Conservation (phyloP, 2,329 filamentous ascomycete genomes). For the Aspergillus nomiae region DNA sequence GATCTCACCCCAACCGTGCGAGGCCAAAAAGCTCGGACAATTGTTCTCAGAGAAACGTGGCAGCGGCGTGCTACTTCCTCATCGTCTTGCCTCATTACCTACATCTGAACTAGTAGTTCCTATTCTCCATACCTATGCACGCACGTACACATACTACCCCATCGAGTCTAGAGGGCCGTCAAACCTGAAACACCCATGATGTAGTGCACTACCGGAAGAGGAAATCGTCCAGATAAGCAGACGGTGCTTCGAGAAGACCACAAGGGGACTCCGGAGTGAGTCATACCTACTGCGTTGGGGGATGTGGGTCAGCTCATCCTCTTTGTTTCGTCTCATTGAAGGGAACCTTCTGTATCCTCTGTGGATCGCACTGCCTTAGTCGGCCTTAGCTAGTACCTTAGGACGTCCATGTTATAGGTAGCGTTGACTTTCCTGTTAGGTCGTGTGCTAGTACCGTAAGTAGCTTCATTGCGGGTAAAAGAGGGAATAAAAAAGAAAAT, state of each 20-base stretch:
- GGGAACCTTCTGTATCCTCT: neutral
- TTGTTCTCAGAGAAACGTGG: conserved; percentile 12
- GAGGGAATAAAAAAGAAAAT: neutral
- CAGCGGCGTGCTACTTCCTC: neutral
- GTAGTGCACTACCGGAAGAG: conserved; percentile 2
- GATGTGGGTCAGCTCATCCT: conserved; percentile 3
- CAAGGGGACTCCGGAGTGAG: conserved; percentile 4
- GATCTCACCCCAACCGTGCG: neutral
- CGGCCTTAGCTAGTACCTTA: neutral
- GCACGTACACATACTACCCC: conserved; percentile 10
- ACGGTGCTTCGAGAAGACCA: conserved; percentile 7
- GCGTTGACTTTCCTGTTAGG: neutral
- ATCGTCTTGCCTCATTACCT: neutral
- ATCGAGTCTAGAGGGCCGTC: conserved; percentile 1
- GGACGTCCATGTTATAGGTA: neutral
- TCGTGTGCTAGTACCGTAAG: neutral
- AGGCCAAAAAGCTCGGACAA: neutral
- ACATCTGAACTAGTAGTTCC: neutral
- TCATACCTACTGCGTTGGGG: conserved; percentile 7
- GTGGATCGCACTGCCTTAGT: neutral
- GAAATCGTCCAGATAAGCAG: conserved; percentile 7
- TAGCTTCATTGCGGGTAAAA: neutral
- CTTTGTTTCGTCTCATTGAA: conserved; percentile 9
- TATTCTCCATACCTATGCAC: neutral
- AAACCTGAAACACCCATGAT: conserved; percentile 4